These are phyloP conservation scores for Stachybotrys elegans DNA, from an alignment of 2,329 filamentous ascomycete species.

Conservation along the genomic window DNA sequence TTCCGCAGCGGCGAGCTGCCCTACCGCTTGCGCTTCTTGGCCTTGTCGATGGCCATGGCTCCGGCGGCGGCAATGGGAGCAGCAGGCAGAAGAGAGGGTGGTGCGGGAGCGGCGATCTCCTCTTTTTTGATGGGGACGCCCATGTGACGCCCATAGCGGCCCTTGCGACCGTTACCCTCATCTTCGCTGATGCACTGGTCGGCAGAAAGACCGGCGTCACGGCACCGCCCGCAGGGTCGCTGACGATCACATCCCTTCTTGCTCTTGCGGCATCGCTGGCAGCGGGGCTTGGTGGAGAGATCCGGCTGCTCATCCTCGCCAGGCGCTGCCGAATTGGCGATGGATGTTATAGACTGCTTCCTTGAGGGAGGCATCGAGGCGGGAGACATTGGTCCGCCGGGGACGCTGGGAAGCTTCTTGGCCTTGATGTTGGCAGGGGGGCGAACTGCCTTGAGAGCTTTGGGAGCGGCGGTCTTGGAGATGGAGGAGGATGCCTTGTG, in stretches of 20 bases:
- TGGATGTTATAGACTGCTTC: conserved; percentile 69
- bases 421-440: conserved; percentile 33
- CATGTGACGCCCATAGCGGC: conserved; percentile 76
- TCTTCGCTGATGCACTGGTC: conserved; percentile 97
- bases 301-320: conserved; percentile 89
- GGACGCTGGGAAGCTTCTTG: conserved; percentile 43
- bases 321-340: conserved; percentile 37
- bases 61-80: conserved; percentile 36
- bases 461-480: conserved; percentile 28
- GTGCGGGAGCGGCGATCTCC: conserved; percentile 36
- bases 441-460: conserved; percentile 40
- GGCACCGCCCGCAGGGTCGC: conserved; percentile 89
- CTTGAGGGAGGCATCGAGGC: conserved; percentile 67
- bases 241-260: conserved; percentile 99
- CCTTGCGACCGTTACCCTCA: conserved; percentile 94
- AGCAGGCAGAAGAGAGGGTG: conserved; percentile 35
- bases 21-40: conserved; percentile 59
- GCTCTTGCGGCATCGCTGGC: conserved; percentile 97
- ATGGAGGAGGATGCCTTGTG: conserved; percentile 28
- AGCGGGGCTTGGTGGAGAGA: conserved; percentile 90
- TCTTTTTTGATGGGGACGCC: conserved; percentile 59
- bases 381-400: conserved; percentile 52
- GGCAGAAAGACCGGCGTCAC: conserved; percentile 87
- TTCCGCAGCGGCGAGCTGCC: no score
- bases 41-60: conserved; percentile 41